Conservation (phyloP, 805 yeast species). For the Yarrowia sp. region DNA sequence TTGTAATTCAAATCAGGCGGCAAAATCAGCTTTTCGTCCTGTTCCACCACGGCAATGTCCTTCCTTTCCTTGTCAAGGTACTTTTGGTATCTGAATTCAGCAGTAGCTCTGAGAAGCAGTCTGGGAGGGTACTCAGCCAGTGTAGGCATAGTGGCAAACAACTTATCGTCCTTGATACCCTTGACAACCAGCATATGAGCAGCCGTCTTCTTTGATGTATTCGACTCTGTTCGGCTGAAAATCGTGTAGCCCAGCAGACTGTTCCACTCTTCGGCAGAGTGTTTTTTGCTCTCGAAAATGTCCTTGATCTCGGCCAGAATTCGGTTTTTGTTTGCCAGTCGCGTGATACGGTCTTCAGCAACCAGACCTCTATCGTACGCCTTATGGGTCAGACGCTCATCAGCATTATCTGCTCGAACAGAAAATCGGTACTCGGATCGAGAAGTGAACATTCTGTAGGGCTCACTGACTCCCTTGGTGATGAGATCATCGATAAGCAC, state of each 20-base stretch:
- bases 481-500: slow-evolving; percentile 90
- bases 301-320: slow-evolving; percentile 47
- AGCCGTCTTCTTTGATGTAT: slow-evolving; percentile 50
- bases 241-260: slow-evolving; percentile 40
- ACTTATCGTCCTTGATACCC: slow-evolving; percentile 36
- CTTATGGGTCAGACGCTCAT: slow-evolving; percentile 67
- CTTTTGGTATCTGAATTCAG: slow-evolving; percentile 82
- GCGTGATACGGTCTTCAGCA: slow-evolving; percentile 53
- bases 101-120: slow-evolving; percentile 62
- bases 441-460: slow-evolving; percentile 96
- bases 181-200: slow-evolving; percentile 68
- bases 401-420: slow-evolving; percentile 93
- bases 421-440: slow-evolving; percentile 90
- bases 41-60: slow-evolving; percentile 70
- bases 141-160: slow-evolving; percentile 42
- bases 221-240: slow-evolving; percentile 42
- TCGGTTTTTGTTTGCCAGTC: slow-evolving; percentile 46
- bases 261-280: slow-evolving; percentile 65
- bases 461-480: slow-evolving; percentile 94
- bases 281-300: slow-evolving; percentile 46
- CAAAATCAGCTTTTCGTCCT: slow-evolving; percentile 74
- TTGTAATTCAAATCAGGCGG: slow-evolving; percentile 68
- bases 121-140: slow-evolving; percentile 40
- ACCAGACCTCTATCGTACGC: slow-evolving; percentile 72
- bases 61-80: slow-evolving; percentile 70